Conservation (phyloP, 108 stramenopile genomes). For the Cyclotella sp. region DNA sequence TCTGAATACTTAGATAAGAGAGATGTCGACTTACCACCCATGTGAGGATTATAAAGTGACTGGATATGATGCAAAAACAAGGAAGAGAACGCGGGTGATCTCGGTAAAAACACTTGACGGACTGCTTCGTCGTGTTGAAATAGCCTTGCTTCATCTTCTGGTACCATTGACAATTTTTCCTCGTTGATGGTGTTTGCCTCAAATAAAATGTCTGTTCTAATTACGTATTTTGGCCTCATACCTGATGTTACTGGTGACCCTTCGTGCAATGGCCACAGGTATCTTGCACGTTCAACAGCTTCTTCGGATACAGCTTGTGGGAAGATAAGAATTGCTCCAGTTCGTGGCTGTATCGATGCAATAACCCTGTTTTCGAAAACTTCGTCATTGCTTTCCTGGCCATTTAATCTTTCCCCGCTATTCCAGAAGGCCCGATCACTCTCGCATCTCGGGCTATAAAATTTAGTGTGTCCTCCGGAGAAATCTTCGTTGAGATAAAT, state of each 20-base stretch:
- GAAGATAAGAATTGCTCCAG: constrained; percentile 78
- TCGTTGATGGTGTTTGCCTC: constrained; percentile 38
- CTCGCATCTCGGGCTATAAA: constrained; percentile 61
- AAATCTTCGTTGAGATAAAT: constrained; percentile 92
- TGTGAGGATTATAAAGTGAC: constrained; percentile 79
- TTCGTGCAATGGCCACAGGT: constrained; percentile 80
- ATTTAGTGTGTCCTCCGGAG: constrained; percentile 86
- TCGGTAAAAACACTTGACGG: constrained; percentile 65
- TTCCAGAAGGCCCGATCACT: constrained; percentile 25
- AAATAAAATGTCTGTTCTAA: constrained; percentile 87
- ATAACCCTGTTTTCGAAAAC: constrained; percentile 36
- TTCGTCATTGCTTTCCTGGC: not conserved
- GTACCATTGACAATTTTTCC: constrained; percentile 24
- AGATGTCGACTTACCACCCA: constrained; percentile 54
- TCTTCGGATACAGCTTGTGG: constrained; percentile 84
- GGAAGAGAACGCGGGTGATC: constrained; percentile 48
- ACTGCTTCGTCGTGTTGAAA: constrained; percentile 71
- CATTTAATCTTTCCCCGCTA: not conserved
- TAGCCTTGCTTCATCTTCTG: constrained; percentile 29
- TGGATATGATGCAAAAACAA: constrained; percentile 64
- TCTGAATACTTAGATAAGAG: not conserved
- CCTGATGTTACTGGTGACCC: constrained; percentile 72
- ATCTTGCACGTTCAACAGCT: constrained; percentile 77
- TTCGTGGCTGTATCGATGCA: constrained; percentile 70
- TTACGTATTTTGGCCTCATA: constrained; percentile 82